Percentiles rank a stretch among this genome's conserved stretches.
These are phyloP conservation scores for Colletotrichum brevisporum DNA, from an alignment of 2,329 filamentous ascomycete species.

Conservation along the genomic window DNA sequence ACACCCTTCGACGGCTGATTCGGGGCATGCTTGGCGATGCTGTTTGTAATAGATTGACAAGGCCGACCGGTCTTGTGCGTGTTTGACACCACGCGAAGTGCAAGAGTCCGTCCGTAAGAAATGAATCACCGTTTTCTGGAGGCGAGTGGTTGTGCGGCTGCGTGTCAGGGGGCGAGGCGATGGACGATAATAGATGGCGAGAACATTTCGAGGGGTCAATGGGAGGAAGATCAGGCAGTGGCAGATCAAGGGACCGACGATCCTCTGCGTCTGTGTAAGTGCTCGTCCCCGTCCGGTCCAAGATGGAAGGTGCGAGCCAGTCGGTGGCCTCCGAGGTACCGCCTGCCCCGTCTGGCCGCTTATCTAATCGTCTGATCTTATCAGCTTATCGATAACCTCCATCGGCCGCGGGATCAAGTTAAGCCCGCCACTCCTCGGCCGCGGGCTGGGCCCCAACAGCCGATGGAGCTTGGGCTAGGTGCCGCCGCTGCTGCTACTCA, in stretches of 20 bases:
- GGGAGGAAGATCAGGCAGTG: too few relatives aligned
- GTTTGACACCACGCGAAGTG: slow-evolving; percentile 18
- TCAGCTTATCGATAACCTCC: slow-evolving; percentile 6
- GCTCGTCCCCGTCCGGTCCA: background rate
- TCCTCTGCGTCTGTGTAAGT: slow-evolving; percentile 18
- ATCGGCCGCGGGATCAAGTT: slow-evolving; percentile 22
- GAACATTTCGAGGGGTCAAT: background rate
- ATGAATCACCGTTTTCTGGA: background rate
- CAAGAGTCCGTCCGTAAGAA: slow-evolving; percentile 13
- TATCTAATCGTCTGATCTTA: slow-evolving; percentile 20
- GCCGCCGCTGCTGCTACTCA: background rate
- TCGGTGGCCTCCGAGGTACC: background rate
- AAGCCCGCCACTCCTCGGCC: slow-evolving; percentile 1
- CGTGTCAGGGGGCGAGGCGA: slow-evolving; percentile 2
- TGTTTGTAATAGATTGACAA: slow-evolving; percentile 5
- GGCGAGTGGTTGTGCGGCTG: background rate
- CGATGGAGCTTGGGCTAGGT: background rate
- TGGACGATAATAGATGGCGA: background rate
- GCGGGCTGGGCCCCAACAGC: slow-evolving; percentile 1
- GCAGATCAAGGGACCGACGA: background rate
- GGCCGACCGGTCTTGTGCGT: slow-evolving; percentile 1
- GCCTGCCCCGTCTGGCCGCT: background rate
- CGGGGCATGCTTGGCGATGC: slow-evolving; percentile 11
- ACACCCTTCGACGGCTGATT: slow-evolving; percentile 11
- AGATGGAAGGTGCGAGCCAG: slow-evolving; percentile 12